Percentiles rank a stretch among this genome's conserved stretches.
These are phyloP conservation scores for Hydnomerulius pinastri DNA, from an alignment of 768 basidiomycete genomes.

Conservation along the genomic window DNA sequence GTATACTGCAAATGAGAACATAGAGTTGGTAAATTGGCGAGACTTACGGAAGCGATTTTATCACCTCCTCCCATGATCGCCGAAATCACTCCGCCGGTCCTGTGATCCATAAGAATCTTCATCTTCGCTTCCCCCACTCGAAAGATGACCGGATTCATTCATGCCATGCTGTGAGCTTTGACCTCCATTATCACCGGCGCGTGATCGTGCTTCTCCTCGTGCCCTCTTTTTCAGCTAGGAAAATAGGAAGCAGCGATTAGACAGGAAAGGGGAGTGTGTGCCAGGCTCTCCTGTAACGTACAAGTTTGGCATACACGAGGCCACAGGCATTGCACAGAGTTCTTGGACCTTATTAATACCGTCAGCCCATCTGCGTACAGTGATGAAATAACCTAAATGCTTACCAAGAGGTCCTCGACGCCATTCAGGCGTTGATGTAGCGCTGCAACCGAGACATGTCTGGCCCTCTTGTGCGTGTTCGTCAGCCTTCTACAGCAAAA, in stretches of 20 bases:
- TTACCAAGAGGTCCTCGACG: constrained; percentile 79
- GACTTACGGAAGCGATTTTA: constrained; percentile 24
- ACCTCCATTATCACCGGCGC: constrained; percentile 25
- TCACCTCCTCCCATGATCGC: constrained; percentile 35
- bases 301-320: constrained; percentile 84
- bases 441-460: constrained; percentile 78
- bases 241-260: constrained; percentile 23
- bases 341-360: constrained; percentile 59
- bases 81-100: constrained; percentile 36
- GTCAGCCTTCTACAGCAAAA: constrained; percentile 37
- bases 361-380: constrained; percentile 26
- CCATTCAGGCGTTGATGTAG: constrained; percentile 89
- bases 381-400: constrained; percentile 28
- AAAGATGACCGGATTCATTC: constrained; percentile 26
- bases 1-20: constrained; percentile 19
- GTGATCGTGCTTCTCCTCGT: constrained; percentile 33
- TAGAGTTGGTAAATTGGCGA: constrained; percentile 15
- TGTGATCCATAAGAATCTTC: constrained; percentile 36
- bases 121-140: constrained; percentile 36
- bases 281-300: constrained; percentile 43
- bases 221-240: constrained; percentile 35
- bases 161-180: constrained; percentile 30
- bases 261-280: constrained; percentile 13
- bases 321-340: constrained; percentile 87
- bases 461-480: constrained; percentile 59